A percentile compares a stretch with the other conserved stretches of the same genome.
Conservation (phyloP, 2,329 filamentous ascomycete species). For the Gaeumannomyces tritici region DNA sequence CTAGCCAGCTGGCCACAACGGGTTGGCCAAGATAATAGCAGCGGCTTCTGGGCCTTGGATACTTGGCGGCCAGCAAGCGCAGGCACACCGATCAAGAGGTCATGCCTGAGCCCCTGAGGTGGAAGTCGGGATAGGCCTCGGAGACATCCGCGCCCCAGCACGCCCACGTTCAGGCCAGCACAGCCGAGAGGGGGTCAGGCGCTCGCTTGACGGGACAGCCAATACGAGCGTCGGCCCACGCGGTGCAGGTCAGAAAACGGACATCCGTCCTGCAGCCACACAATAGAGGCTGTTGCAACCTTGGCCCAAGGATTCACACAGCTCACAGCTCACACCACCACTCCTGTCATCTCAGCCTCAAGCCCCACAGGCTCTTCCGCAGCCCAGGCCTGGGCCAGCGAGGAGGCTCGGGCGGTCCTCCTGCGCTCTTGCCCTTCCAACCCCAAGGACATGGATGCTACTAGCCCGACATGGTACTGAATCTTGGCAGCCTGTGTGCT, state of each 20-base stretch:
- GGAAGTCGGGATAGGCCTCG: not conserved
- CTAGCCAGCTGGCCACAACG: not conserved
- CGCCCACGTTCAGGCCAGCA: not conserved
- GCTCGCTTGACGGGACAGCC: not conserved
- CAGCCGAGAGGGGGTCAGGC: not conserved
- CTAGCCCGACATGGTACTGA: not conserved
- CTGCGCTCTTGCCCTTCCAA: not conserved
- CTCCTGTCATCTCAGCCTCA: slow-evolving; percentile 6
- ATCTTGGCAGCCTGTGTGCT: slow-evolving; percentile 1
- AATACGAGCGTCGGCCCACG: slow-evolving; percentile 1
- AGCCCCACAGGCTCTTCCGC: slow-evolving; percentile 1
- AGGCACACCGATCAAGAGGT: not conserved
- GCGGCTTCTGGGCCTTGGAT: not conserved
- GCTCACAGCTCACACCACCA: not conserved
- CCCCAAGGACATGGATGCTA: not conserved
- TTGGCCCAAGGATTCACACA: slow-evolving; percentile 2
- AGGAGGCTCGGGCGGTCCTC: not conserved
- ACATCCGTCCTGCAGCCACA: slow-evolving; percentile 6
- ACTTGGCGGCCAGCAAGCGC: not conserved
- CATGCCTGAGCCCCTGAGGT: not conserved
- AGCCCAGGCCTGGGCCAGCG: not conserved
- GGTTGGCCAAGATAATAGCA: not conserved
- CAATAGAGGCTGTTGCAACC: not conserved
- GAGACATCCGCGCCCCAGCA: not conserved
- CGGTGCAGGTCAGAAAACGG: slow-evolving; percentile 1